A percentile compares a stretch with the other conserved stretches of the same genome.
These are phyloP conservation scores for Vinca minor DNA, from an alignment of 257 asterid genomes.

Conservation along the genomic window DNA sequence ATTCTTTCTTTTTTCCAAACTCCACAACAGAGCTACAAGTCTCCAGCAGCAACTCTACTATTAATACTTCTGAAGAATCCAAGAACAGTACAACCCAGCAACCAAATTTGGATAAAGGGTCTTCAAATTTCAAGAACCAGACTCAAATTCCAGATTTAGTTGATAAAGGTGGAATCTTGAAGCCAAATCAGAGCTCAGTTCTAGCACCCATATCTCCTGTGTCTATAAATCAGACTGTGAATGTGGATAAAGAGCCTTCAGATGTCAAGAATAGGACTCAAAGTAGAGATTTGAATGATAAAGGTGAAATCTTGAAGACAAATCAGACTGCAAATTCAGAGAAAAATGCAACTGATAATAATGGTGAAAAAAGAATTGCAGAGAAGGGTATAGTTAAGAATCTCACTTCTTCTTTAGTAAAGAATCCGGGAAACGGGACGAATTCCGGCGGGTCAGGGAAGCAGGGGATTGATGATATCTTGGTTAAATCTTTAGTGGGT, in stretches of 20 bases:
- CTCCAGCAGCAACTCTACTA: constrained; percentile 15
- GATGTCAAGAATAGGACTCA: constrained; percentile 31
- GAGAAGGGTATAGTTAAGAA: constrained; percentile 37
- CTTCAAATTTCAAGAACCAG: constrained; percentile 18
- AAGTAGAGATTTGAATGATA: constrained; percentile 18
- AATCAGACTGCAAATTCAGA: constrained; percentile 23
- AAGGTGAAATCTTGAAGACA: constrained; percentile 26
- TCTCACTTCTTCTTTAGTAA: constrained; percentile 34
- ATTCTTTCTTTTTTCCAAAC: constrained; percentile 41
- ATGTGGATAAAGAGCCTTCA: constrained; percentile 12
- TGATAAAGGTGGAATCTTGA: constrained; percentile 26
- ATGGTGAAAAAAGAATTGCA: constrained; percentile 27
- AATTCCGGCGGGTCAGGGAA: constrained; percentile 15
- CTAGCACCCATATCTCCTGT: constrained; percentile 3
- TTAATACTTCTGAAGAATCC: constrained; percentile 10
- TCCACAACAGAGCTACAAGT: constrained; percentile 29
- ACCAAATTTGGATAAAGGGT: constrained; percentile 9
- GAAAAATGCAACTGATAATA: constrained; percentile 18
- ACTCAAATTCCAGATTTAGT: neutral
- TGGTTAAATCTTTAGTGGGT: constrained; percentile 42
- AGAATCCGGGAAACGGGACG: constrained; percentile 28
- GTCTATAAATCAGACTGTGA: constrained; percentile 3
- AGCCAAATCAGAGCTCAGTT: constrained; percentile 20
- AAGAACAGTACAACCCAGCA: constrained; percentile 11
- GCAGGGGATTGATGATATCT: constrained; percentile 33